A percentile compares a stretch with the other conserved stretches of the same genome.
phyloP scores from a whole-genome alignment of 2,329 filamentous ascomycete species.

The Neopestalotiopsis rosae region DNA sequence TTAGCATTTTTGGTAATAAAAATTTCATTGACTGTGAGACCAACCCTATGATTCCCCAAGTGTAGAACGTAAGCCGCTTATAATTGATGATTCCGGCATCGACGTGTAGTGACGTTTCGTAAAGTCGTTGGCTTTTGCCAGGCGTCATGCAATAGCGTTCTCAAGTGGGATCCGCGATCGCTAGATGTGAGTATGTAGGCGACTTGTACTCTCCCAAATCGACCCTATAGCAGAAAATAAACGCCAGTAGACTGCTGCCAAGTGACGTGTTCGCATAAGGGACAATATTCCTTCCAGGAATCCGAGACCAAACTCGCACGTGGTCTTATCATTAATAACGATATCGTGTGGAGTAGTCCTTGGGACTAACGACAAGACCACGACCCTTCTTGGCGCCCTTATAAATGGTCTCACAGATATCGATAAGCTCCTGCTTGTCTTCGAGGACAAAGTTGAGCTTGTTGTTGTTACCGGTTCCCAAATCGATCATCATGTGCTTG shows the following conservation, averaged over 20 bases:
- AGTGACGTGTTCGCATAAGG: no score
- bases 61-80: neutral
- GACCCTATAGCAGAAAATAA: no score
- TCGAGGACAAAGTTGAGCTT: slow-evolving; percentile 96
- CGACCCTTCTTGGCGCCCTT: slow-evolving; percentile 97
- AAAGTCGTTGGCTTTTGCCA: neutral
- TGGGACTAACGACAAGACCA: slow-evolving; percentile 94
- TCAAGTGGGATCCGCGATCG: neutral
- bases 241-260: no score
- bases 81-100: neutral
- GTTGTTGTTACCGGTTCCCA: slow-evolving; percentile 98
- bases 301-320: no score
- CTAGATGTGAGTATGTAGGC: no score
- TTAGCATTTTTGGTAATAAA: no score
- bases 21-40: slow-evolving; percentile 41
- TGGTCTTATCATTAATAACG: slow-evolving; percentile 30
- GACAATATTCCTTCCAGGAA: no score
- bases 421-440: slow-evolving; percentile 97
- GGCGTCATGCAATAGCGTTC: neutral
- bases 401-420: slow-evolving; percentile 98
- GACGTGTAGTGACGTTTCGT: neutral
- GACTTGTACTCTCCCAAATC: no score
- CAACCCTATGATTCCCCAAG: slow-evolving; percentile 36
- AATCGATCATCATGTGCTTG: slow-evolving; percentile 99
- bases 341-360: slow-evolving; percentile 60